Evolutionary conservation across 441 rosid species (phyloP).

Genomic region (Erodium chrysanthum): DNA sequence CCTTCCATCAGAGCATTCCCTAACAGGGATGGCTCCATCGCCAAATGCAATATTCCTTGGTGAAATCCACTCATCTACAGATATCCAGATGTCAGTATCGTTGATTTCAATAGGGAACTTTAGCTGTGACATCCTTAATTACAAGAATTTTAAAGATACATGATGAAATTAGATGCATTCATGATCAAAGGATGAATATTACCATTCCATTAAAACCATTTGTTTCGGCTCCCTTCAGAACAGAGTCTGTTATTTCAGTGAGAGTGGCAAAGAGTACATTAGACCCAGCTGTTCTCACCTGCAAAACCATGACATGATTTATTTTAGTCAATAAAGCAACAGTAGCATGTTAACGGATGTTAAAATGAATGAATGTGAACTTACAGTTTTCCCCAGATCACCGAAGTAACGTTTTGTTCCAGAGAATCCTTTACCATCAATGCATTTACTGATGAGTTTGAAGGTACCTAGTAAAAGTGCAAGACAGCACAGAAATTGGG

Average conservation of each 20-base stretch:
- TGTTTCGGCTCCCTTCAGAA: constrained; percentile 82
- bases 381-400: constrained; percentile 82
- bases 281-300: constrained; percentile 83
- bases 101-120: neutral
- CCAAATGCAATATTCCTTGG: constrained; percentile 84
- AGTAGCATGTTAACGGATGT: constrained; percentile 12
- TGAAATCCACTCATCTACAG: constrained; percentile 68
- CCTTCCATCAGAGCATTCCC: constrained; percentile 85
- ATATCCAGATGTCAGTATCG: constrained; percentile 13
- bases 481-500: neutral
- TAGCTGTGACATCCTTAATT: constrained; percentile 2
- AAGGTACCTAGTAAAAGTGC: constrained; percentile 49
- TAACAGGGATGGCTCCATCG: constrained; percentile 88
- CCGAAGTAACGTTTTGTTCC: constrained; percentile 94
- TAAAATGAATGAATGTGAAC: constrained; percentile 21
- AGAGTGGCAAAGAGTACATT: constrained; percentile 74
- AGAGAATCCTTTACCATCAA: constrained; percentile 60
- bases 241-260: constrained; percentile 86
- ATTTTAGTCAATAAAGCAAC: constrained; percentile 12
- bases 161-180: constrained; percentile 7
- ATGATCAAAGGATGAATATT: constrained; percentile 20
- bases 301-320: constrained; percentile 31
- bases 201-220: constrained; percentile 96
- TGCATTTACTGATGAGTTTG: constrained; percentile 71
- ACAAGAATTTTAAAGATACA: neutral